Base-by-base conservation (phyloP, 371 early-diverging fungal species). In the Entomophthora muscae region DNA sequence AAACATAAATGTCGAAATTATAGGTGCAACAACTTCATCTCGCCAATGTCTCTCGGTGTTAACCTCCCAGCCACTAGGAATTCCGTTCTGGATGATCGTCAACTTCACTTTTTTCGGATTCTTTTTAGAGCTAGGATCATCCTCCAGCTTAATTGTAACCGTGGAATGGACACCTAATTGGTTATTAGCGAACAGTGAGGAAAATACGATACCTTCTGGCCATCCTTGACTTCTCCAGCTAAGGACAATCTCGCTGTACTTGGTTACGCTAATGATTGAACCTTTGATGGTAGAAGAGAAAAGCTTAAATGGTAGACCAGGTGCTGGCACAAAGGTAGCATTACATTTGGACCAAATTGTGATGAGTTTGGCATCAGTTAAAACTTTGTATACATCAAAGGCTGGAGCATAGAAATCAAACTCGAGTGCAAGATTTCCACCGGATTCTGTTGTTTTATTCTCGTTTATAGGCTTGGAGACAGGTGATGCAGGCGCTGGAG, bases 361-460 rank as follows among this genome's bases (percentile, higher is more conserved):
- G n/a, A 62, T 62, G 21, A 62, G 53, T 30, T 62, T 62, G 7
- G 51, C 52, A 52, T 62, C 62, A 13, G 53, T 52, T 27, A 62
- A 52, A 27, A 62, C 42, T 12, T 31, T 33, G 22, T 62, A 62
- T 1, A 62, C 13, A 52, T 62, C 62, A 28, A 30, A 32, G 13
- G 30, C n/a, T 10, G 60, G 33, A 60, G 30, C 30, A 24, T 32
- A n/a, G n/a, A 60, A 60, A 1, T 60, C 33, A 13, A 31, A 57
- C 13, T 57, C 26, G 29, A 57, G 26, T 24, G 17, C 58, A 29
- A 57, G 31, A 21, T 3, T 28, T 21, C 17, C 12, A 24, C 31
- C 58, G 21, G 13, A 17, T 30, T 3, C 58, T 26, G 10, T 30
- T 26, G 26, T 12, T 57, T 12, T n/a, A 57, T 57, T 24, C 21